These are phyloP conservation scores for Pythium brassicae DNA, from an alignment of 352 stramenopile genomes.

Conservation along the genomic window DNA sequence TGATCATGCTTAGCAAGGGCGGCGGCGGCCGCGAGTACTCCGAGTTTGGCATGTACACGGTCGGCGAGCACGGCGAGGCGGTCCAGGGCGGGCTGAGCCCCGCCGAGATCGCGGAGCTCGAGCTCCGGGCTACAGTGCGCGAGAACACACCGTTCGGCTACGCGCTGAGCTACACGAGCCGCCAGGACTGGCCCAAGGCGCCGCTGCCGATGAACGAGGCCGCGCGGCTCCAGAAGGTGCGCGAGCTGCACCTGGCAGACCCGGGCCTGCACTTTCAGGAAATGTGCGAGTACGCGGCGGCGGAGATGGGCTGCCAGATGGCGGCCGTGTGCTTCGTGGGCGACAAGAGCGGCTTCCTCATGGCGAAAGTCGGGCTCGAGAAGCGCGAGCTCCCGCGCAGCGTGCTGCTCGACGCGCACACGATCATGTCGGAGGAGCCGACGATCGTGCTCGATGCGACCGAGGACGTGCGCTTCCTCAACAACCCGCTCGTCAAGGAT, in stretches of 20 bases:
- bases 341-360: conserved; percentile 82
- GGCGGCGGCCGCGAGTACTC: conserved; percentile 24
- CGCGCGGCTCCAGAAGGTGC: conserved; percentile 62
- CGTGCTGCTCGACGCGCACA: conserved; percentile 73
- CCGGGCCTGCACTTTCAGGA: conserved; percentile 81
- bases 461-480: conserved; percentile 73
- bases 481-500: conserved; percentile 76
- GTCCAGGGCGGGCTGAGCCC: conserved; percentile 29
- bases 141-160: conserved; percentile 81
- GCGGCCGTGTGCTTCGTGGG: conserved; percentile 81
- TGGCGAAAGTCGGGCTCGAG: conserved; percentile 72
- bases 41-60: conserved; percentile 35
- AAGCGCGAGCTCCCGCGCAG: conserved; percentile 79
- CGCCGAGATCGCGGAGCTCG: conserved; percentile 49
- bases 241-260: conserved; percentile 70
- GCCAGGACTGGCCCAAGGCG: conserved; percentile 80
- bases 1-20: conserved; percentile 38
- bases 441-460: conserved; percentile 78
- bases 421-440: conserved; percentile 73
- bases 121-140: conserved; percentile 57
- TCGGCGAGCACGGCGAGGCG: background rate
- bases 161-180: conserved; percentile 73
- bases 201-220: conserved; percentile 64
- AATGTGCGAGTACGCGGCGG: conserved; percentile 82
- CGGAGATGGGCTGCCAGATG: conserved; percentile 77